Evolutionary conservation across 2,329 filamentous ascomycete genomes (phyloP), one percentile per base, ranked within the genome.

Genomic region (Thelonectria blattea): DNA sequence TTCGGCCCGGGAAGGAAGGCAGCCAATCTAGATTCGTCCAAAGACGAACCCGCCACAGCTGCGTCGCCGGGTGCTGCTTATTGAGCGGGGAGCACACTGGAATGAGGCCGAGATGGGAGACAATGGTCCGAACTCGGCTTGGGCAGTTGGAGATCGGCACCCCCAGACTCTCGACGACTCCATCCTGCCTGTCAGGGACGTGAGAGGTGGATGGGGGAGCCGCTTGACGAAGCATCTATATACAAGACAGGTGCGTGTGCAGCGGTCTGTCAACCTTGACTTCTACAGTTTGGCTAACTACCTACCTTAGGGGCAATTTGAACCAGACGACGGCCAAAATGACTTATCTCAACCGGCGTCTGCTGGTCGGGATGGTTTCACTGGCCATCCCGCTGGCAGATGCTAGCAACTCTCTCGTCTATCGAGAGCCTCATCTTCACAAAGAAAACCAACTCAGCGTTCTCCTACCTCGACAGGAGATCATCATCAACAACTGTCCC

Each of bases 321-420:
- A 49, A 43, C 57, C 24, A 17, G 18, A 46, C 24, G 37, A 45
- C 48, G 53, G 58, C 53, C 34, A 61, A 17, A 49, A 61, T 61
- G 58, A 53, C 53, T 50, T 45, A 53, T 61, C 52, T 60, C 47
- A 57, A 52, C 53, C 37, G 58, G 58, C 53, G 58, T 57, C 45
- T 61, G 53, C 53, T 61, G 58, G 58, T 43, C 34, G 53, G 53
- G 43, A 22, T 53, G 43, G 58, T 48, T 5, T 37, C 39, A 27
- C 11, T 52, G 14, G 47, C 46, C 43, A 14, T 57, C 58, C 58
- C 58, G 10, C 43, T 61, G 27, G 53, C 52, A 52, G 53, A 50
- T 57, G 53, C 58, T 43, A 61, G 34, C 15, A 41, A 52, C 48
- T 61, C 58, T 46, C 43, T 61, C 5, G 53, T 47, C 17, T 55